Evolutionary conservation across 305 asterid species (phyloP), one percentile per base, ranked within the genome.

Genomic region (Fraxinus nigra): DNA sequence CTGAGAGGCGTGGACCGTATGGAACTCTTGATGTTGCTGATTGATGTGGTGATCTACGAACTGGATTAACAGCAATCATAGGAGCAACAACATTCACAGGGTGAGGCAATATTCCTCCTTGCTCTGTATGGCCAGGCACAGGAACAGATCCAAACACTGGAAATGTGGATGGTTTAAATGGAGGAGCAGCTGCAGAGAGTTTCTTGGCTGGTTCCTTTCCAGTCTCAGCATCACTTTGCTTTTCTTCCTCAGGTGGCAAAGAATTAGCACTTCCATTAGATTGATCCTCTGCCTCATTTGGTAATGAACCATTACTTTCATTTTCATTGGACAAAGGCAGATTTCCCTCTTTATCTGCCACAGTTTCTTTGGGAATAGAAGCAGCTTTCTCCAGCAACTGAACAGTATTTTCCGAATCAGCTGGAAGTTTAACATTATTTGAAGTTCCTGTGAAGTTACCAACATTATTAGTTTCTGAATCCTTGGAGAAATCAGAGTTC

Each of bases 141-240:
- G 95, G 89, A 65, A 90, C 88, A 28, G 98, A 79, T 69, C 92
- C 97, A 81, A 89, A 93, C 67, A 93, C 89, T 54, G 94, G 95
- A 72, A 88, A 43, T 38, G 80, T 84, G 24, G 96, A 85, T 10
- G 98, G 98, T 82, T 87, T 94, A 88, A 87, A 94, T 54, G 98
- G 98, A 77, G 98, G 97, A 46, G 98, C 98, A 65, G 97, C 91
- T 28, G 98, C 97, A 38, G 97, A 93, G 61, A 94, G 90, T 90
- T 93, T 94, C 88, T 90, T 92, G 84, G 88, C 83, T 48, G 90
- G 81, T 78, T 92, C 97, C 89, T 91, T 93, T 83, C 87, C 96
- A 5, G 83, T 84, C 87, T 91, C 97, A 5, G 89, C 22, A 78
- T 90, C 93, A 79, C 85, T 85, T 84, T 80, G 90, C 83, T 86